Percentiles rank a stretch among this genome's conserved stretches.
Evolutionary conservation across 495 filamentous ascomycete genomes (phyloP).

Genomic region (Podospora sp.): DNA sequence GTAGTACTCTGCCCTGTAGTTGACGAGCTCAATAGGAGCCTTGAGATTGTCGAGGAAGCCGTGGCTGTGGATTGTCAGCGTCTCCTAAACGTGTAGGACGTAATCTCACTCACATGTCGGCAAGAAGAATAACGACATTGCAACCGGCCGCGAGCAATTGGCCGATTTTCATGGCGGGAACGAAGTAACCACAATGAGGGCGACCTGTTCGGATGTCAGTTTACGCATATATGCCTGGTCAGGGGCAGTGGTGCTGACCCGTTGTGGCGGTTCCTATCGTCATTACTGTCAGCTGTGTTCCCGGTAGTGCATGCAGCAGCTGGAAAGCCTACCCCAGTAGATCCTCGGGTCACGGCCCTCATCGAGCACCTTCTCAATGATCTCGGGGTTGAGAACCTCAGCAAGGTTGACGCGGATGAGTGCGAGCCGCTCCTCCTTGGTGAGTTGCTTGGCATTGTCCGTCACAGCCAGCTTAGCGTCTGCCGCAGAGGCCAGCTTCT

Average conservation of each 20-base stretch:
- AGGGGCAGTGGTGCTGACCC: constrained; percentile 60
- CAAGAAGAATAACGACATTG: constrained; percentile 76
- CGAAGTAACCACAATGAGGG: constrained; percentile 67
- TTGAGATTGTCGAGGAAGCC: constrained; percentile 83
- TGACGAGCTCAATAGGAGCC: constrained; percentile 85
- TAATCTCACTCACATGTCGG: constrained; percentile 57
- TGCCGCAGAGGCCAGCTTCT: constrained; percentile 23
- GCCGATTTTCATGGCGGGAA: constrained; percentile 83
- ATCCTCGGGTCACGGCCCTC: constrained; percentile 71
- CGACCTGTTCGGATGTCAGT: constrained; percentile 23
- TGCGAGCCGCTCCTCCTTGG: constrained; percentile 49
- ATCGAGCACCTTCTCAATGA: constrained; percentile 75
- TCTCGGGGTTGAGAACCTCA: constrained; percentile 83
- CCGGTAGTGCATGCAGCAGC: background rate
- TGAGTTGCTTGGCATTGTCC: constrained; percentile 16
- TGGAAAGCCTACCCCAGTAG: constrained; percentile 72
- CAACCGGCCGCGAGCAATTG: constrained; percentile 85
- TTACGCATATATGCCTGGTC: background rate
- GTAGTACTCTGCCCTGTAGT: constrained; percentile 75
- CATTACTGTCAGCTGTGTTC: constrained; percentile 3
- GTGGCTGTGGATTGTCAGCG: constrained; percentile 40
- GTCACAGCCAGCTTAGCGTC: constrained; percentile 22
- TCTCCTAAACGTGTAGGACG: background rate
- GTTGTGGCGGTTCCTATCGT: constrained; percentile 73
- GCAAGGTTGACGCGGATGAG: constrained; percentile 81